Percentiles rank a stretch among this genome's conserved stretches.
phyloP scores from a whole-genome alignment of 768 basidiomycete species.

The Mycena kentingensis region DNA sequence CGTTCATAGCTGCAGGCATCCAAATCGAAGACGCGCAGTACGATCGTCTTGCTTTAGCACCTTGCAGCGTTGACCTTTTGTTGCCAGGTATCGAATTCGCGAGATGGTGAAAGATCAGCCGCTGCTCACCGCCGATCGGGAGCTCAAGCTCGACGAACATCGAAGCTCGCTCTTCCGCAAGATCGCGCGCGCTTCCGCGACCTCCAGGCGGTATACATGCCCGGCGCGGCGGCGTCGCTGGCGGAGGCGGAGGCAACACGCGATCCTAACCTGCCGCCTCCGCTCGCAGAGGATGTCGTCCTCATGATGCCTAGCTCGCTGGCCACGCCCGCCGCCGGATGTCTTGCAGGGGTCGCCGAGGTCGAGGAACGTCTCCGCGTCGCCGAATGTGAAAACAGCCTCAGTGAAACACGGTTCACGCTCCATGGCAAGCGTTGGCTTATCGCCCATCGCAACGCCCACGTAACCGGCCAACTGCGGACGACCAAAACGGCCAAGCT shows the following conservation, averaged over 20 bases:
- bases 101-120: background rate
- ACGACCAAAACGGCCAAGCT: background rate
- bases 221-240: too few relatives aligned
- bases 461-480: background rate
- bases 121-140: background rate
- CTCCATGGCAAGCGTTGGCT: conserved; percentile 4
- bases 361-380: too few relatives aligned
- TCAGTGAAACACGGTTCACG: too few relatives aligned
- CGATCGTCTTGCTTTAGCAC: background rate
- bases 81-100: background rate
- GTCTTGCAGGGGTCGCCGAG: too few relatives aligned
- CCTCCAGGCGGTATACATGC: conserved; percentile 3
- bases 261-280: too few relatives aligned
- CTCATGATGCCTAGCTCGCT: too few relatives aligned
- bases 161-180: conserved; percentile 2
- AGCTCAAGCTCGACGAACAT: conserved; percentile 12
- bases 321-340: too few relatives aligned
- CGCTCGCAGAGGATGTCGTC: too few relatives aligned
- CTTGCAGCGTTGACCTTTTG: background rate
- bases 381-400: too few relatives aligned
- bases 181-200: conserved; percentile 1
- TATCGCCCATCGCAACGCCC: conserved; percentile 1
- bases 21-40: conserved; percentile 13
- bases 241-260: too few relatives aligned
- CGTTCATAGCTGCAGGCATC: conserved; percentile 3